Base-by-base conservation (phyloP, 805 yeast genomes). In the Pichia phayaonensis region DNA sequence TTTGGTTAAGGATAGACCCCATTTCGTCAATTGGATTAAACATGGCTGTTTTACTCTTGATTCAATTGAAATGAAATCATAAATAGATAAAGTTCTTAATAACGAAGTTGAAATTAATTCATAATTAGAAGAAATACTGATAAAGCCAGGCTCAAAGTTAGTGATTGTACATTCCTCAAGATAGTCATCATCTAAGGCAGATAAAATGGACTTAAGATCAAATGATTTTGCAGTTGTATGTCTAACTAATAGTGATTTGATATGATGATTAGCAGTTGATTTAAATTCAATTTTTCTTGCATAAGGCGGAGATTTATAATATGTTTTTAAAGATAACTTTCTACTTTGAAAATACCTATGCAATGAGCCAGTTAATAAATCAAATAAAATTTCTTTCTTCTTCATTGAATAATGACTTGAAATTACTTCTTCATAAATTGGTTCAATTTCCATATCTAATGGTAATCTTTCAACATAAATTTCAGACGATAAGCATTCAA, bases 341-440 rank as follows among this genome's bases (percentile, higher is more conserved):
- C 84, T 86, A 52, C 78, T 83, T 63, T 90, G 97, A 64, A 81
- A 89, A 67, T 87, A 92, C 62, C 98, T 81, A 55, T 88, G 83
- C 58, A 90, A 75, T 24, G 83, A 77, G 57, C 80, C 82, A 16
- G 95, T 80, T 22, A 90, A 67, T 46, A 87, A 68, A 55, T 84
- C 83, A 50, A 87, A 71, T 48, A 83, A 81, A 57, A 76, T 74
- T 48, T 84, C 83, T 49, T 84, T 77, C 50, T 80, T 64, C 18
- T 77, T 76, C 16, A 74, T 68, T 44, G 77, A 72, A 38, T 66
- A 65, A 39, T 66, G 69, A 15, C 73, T 69, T 8, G 71, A 68
- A 13, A 83, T 71, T 54, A 87, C 70, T n/a, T 64, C 65, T 47
- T 74, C 77, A 66, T 84, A 87, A 40, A 84, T 75, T 16, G 73